These are phyloP conservation scores for Pleurostoma richardsiae DNA, from an alignment of 2,329 filamentous ascomycete genomes.

Conservation along the genomic window DNA sequence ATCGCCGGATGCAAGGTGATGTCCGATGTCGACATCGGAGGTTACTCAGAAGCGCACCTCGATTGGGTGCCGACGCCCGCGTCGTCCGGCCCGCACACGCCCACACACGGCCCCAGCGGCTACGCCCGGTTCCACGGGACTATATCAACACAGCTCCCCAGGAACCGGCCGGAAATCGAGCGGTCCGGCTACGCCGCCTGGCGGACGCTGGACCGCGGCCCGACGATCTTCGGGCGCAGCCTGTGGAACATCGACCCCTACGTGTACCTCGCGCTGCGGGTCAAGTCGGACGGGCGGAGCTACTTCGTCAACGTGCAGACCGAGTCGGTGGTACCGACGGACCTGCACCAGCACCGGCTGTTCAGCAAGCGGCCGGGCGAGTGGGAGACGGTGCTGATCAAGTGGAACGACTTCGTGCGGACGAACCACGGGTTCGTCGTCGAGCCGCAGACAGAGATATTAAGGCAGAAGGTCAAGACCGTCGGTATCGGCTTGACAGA, in stretches of 20 bases:
- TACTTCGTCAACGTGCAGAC: constrained; percentile 97
- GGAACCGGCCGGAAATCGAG: constrained; percentile 66
- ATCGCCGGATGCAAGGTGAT: constrained; percentile 65
- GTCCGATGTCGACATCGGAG: constrained; percentile 82
- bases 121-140: constrained; percentile 81
- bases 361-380: constrained; percentile 73
- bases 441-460: constrained; percentile 86
- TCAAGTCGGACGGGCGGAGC: constrained; percentile 85
- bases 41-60: constrained; percentile 70
- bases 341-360: constrained; percentile 89
- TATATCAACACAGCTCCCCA: constrained; percentile 82
- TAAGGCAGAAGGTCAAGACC: constrained; percentile 79
- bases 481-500: constrained; percentile 88
- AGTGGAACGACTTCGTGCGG: constrained; percentile 87
- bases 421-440: constrained; percentile 91
- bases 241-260: constrained; percentile 91
- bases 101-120: constrained; percentile 29
- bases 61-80: constrained; percentile 48
- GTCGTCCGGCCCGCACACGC: constrained; percentile 12
- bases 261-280: constrained; percentile 76
- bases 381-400: constrained; percentile 94
- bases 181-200: constrained; percentile 86
- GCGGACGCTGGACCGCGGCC: constrained; percentile 70
- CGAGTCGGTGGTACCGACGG: constrained; percentile 88
- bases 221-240: constrained; percentile 79